Percentiles rank a stretch among this genome's conserved stretches.
phyloP scores from a whole-genome alignment of 768 basidiomycete genomes.

The Coprinopsis marcescibilis region DNA sequence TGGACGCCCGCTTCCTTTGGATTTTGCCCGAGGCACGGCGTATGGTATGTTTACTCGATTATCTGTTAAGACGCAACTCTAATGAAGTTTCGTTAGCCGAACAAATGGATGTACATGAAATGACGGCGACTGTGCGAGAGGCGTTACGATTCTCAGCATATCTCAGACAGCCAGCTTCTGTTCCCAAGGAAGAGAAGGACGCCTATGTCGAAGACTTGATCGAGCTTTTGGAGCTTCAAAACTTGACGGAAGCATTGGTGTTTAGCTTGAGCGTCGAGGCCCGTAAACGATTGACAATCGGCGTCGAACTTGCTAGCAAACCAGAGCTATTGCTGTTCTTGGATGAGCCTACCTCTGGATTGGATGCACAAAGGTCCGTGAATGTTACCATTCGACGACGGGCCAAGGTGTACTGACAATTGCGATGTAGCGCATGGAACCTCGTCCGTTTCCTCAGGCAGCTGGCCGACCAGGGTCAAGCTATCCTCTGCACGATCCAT shows the following conservation, averaged over 20 bases:
- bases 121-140: conserved; percentile 77
- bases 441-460: conserved; percentile 77
- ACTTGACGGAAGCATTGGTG: conserved; percentile 78
- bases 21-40: conserved; percentile 61
- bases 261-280: conserved; percentile 62
- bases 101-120: conserved; percentile 85
- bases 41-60: conserved; percentile 49
- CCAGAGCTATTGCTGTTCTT: conserved; percentile 72
- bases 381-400: background rate
- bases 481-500: conserved; percentile 87
- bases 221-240: conserved; percentile 77
- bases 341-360: conserved; percentile 43
- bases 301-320: conserved; percentile 87
- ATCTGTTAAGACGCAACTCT: conserved; percentile 18
- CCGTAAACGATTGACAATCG: conserved; percentile 85
- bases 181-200: conserved; percentile 70
- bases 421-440: conserved; percentile 75
- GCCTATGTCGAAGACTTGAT: conserved; percentile 80
- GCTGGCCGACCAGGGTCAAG: conserved; percentile 80
- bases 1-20: conserved; percentile 52
- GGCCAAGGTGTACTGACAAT: too few species aligned
- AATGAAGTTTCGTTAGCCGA: conserved; percentile 42
- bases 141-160: conserved; percentile 83
- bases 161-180: conserved; percentile 66
- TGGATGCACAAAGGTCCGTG: conserved; percentile 38